Evolutionary conservation across 202 grass and related monocot genomes (phyloP), one percentile per base, ranked within the genome.

Genomic region (Thinopyrum obtusiflorum): DNA sequence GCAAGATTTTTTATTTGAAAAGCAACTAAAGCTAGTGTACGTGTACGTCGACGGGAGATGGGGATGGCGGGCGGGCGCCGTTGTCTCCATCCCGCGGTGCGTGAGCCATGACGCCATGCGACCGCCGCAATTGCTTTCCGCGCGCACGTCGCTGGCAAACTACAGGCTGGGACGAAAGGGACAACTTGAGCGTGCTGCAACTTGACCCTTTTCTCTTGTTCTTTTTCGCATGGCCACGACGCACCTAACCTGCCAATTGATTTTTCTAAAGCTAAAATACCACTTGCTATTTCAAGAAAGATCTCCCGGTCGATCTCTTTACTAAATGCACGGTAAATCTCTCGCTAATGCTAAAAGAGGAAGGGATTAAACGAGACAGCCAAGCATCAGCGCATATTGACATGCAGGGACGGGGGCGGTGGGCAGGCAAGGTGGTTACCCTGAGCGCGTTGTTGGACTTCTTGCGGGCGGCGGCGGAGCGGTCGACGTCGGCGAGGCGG

Each of bases 401-500:
- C n/a, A 21, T n/a, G n/a, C n/a, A n/a, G 31, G 25, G n/a, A 8
- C 65, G 15, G 8, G 31, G 65, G 4, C 20, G 66, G 66, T 39
- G 6, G 12, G 36, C 14, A 0, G 13, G 77, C 71, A 2, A 14
- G 47, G 17, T 53, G 49, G 20, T 29, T 71, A 98, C 97, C 93
- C 97, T 82, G 39, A 94, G 93, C 0, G 86, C 89, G 88, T 93
- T 90, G 80, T 90, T 91, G 64, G 77, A 59, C 92, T 94, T 94
- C 93, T 92, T 96, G 47, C 89, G 47, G 0, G 86, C 93, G 27
- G 93, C 88, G 42, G 86, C 93, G 39, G 97, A 92, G 0, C 92
- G 93, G 65, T 98, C 97, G 11, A 94, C 93, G 28, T 92, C 86
- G 62, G 97, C 90, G 29, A 99, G 92, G 1, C 97, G 79, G 21